Evolutionary conservation across 139 green algal genomes (phyloP), one percentile per base, ranked within the genome.

Genomic region (Axilococcus clingmanii): DNA sequence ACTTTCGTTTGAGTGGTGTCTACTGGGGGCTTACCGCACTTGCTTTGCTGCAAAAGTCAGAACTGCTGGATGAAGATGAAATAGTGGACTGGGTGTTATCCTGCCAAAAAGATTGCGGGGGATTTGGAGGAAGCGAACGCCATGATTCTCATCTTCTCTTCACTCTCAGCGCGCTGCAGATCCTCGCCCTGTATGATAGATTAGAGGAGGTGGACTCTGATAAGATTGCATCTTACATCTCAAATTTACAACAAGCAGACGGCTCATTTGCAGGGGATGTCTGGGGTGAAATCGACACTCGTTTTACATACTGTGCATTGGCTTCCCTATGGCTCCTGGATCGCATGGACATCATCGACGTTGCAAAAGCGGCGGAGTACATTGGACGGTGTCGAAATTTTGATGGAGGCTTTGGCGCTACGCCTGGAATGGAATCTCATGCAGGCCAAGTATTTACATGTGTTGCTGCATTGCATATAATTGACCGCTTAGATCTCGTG

Each of bases 21-120:
- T 99, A 99, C 66, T 99, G 92, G 92, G 91, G 89, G n/a, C 54
- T 96, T 6, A 83, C 83, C 7, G 83, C 86, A 5, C 72, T 98
- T 74, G 50, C 72, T 23, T 60, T 95, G 16, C 37, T 98, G 40
- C 78, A 70, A 5, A 33, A 59, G 0, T 53, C 87, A 11, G 48
- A 83, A 4, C 57, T 77, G 3, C 74, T 96, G 68, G 78, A 95
- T 40, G 16, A 36, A 12, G 28, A 48, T 16, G 48, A 43, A 28
- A 36, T 92, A 7, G 16, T 74, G 7, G 27, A 33, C 4, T 94
- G 79, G 76, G 69, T 97, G 52, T 45, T 79, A 33, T 52, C 44
- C 44, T 94, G 81, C 57, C 71, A 82, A 40, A 57, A 79, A 14
- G 36, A 55, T 0, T 52, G 63, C 48, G 87, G 86, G 7, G 87